These are phyloP conservation scores for Malus hybrid DNA, from an alignment of 331 rosid genomes.

Conservation along the genomic window DNA sequence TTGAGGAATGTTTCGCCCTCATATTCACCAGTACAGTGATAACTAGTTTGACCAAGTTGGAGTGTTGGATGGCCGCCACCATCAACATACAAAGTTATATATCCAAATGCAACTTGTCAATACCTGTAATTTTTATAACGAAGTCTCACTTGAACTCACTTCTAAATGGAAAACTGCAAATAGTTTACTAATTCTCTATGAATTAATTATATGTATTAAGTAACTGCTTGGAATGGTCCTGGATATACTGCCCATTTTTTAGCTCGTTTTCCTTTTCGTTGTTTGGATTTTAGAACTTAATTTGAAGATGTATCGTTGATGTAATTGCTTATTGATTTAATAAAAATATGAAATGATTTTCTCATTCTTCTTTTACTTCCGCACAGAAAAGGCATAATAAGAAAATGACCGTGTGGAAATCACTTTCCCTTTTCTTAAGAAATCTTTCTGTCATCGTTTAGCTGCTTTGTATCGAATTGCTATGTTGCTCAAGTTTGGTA, in stretches of 20 bases:
- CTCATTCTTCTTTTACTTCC: not conserved
- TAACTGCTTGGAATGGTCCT: not conserved
- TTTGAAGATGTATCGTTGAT: too few relatives aligned
- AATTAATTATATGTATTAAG: not conserved
- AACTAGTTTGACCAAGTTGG: not conserved
- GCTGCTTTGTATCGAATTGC: not conserved
- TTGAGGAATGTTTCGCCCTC: too few relatives aligned
- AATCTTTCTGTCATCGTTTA: too few relatives aligned
- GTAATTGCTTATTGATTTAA: not conserved
- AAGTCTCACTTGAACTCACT: not conserved
- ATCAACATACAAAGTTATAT: not conserved
- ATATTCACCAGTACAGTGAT: too few relatives aligned
- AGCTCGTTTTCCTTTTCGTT: not conserved
- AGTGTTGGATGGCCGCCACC: not conserved
- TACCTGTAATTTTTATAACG: not conserved
- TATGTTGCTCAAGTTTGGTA: not conserved
- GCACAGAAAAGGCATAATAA: not conserved
- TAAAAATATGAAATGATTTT: too few relatives aligned
- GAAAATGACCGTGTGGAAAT: too few relatives aligned
- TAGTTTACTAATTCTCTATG: too few relatives aligned
- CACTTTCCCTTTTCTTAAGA: not conserved
- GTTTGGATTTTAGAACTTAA: not conserved
- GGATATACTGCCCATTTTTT: not conserved
- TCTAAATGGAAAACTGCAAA: not conserved
- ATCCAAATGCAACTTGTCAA: not conserved